These are phyloP conservation scores for Magnusiomyces suaveolens DNA, from an alignment of 1,139 yeast genomes.

Conservation along the genomic window DNA sequence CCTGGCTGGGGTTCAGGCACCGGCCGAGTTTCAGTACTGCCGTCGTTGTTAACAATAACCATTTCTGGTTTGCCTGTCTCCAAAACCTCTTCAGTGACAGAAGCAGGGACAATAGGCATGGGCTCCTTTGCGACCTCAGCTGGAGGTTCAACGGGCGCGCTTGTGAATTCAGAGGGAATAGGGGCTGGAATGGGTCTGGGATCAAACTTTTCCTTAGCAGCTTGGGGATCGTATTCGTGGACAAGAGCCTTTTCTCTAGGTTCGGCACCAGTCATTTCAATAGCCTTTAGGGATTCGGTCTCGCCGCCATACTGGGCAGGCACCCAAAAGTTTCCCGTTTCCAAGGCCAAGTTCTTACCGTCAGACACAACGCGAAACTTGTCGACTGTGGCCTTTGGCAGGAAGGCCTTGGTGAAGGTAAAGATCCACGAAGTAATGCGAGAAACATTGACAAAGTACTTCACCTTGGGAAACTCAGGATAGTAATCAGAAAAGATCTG, in stretches of 20 bases:
- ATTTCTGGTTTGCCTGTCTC: background rate
- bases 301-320: constrained; percentile 57
- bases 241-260: constrained; percentile 19
- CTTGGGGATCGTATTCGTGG: constrained; percentile 4
- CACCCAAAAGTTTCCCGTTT: constrained; percentile 44
- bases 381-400: constrained; percentile 57
- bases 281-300: constrained; percentile 29
- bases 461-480: constrained; percentile 67
- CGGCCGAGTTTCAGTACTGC: background rate
- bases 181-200: background rate
- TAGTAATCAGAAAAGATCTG: constrained; percentile 64
- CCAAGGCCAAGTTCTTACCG: constrained; percentile 44
- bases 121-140: background rate
- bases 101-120: background rate
- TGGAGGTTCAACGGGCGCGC: background rate
- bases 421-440: constrained; percentile 70
- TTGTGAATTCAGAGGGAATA: background rate
- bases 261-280: constrained; percentile 26
- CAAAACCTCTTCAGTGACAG: background rate
- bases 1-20: background rate
- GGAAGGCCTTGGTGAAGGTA: constrained; percentile 45
- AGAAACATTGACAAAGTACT: constrained; percentile 77
- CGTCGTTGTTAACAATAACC: background rate
- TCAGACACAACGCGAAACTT: constrained; percentile 61
- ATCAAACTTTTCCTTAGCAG: background rate